Evolutionary conservation across 768 basidiomycete species (phyloP), one percentile per base, ranked within the genome.

Genomic region (Mycena pura): DNA sequence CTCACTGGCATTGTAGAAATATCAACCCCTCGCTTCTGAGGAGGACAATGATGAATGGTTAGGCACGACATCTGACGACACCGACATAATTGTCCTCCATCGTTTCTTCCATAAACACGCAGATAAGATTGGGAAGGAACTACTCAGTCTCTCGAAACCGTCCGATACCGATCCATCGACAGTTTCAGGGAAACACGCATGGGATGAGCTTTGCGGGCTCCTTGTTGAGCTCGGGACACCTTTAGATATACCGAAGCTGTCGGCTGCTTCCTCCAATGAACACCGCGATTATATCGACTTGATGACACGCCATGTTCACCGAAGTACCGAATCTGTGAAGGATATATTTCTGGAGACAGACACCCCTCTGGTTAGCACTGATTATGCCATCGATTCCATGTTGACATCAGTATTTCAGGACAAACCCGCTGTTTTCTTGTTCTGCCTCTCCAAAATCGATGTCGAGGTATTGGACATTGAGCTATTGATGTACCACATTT

Each of bases 81-180:
- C 92, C 0, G 92, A 95, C 68, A 84, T 87, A 38, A 86, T 93
- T 34, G 89, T 94, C 13, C 78, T 93, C 11, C 92, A 94, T 70
- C 86, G 93, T 10, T 93, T 92, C 77, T 88, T 93, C 68, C 86
- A 91, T 67, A 91, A 88, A 60, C 90, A 94, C 66, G 89, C 90
- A 3, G 92, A 94, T 72, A 92, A 92, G 70, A 89, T 95, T 52
- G 93, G 93, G 28, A 92, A 93, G 71, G 92, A 94, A 66, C 78
- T 95, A 5, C 82, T 95, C 14, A 92, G 91, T 68, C 80, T 87
- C 11, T 82, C 86, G 15, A 88, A 86, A 63, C 81, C 86, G 1
- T 78, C 84, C 8, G 88, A 90, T 40, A 86, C 81, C 21, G 86
- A 85, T 56, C 72, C 80, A 3, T 78, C 84, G 25, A 84, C 82